Base-by-base conservation (phyloP, 2,329 filamentous ascomycete species). In the Fusarium nelsonii region DNA sequence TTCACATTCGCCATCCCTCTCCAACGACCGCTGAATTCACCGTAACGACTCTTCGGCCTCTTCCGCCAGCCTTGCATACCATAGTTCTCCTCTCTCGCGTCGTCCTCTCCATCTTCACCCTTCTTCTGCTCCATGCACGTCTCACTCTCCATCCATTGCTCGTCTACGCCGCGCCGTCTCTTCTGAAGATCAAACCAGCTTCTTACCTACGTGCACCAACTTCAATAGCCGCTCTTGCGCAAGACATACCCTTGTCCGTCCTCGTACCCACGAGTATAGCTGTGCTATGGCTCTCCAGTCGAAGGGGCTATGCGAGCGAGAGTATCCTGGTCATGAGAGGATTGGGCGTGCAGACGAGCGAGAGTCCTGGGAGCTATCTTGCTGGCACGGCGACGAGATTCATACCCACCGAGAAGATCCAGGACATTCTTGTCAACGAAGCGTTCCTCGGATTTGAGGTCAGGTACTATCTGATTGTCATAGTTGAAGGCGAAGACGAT, bases 381-480 rank as follows among this genome's bases (percentile, higher is more conserved):
- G 78, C 79, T 5, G 73, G 78, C 18, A 72, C 77, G 45, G 79
- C 81, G 56, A 85, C 86, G 74, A 80, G 86, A 58, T 86, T 90
- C 78, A 98, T 99, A 62, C 95, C 96, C 1, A 97, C 95, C 0
- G 92, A 91, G 44, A 90, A 93, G 80, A 97, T 99, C 60, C 92
- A 92, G 76, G 96, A 99, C 78, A 91, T 99, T 58, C 88, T 97
- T 55, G 92, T 99, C 51, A 94, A 97, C 78, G 96, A 99, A 83
- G 96, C 94, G 5, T 98, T 98, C 80, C 89, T 88, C 59, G 94
- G 94, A 1, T 97, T 97, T 75, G 93, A 94, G 80, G 94, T 98
- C 36, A 84, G 91, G 40, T 97, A 95, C 76, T 97, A 97, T 76
- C 82, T 99, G 10, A 89, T 93, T 6, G 92, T 98, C 32, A 91